Evolutionary conservation across 768 basidiomycete genomes (phyloP).

Genomic region (Goffeauzyma gilvescens): DNA sequence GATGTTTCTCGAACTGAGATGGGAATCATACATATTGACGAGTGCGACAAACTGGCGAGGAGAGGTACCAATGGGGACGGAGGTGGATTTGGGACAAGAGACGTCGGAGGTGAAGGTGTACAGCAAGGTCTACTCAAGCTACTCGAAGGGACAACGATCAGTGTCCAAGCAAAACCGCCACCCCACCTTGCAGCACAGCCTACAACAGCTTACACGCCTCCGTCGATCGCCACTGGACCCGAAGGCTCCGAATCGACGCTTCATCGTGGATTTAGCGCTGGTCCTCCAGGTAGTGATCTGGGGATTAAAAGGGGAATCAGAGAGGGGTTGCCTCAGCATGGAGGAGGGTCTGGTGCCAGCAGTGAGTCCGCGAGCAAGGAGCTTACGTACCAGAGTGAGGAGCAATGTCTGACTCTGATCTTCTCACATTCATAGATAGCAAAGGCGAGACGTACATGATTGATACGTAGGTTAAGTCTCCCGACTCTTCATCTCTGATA

Average conservation of each 20-base stretch:
- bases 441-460: constrained; percentile 30
- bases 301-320: constrained; percentile 25
- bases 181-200: constrained; percentile 6
- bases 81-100: constrained; percentile 36
- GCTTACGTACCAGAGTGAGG: no score
- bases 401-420: not conserved
- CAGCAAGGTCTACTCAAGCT: constrained; percentile 81
- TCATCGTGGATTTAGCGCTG: constrained; percentile 21
- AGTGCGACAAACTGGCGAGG: constrained; percentile 74
- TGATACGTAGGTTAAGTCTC: constrained; percentile 16
- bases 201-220: no score
- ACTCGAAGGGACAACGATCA: constrained; percentile 77
- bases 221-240: no score
- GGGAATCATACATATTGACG: constrained; percentile 92
- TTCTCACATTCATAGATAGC: constrained; percentile 12
- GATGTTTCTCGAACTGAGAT: constrained; percentile 74
- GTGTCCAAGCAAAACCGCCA: constrained; percentile 42
- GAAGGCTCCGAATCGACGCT: constrained; percentile 12
- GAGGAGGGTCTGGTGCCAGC: constrained; percentile 18
- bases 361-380: no score
- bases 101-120: constrained; percentile 90
- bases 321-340: constrained; percentile 28
- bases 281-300: constrained; percentile 16
- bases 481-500: not conserved
- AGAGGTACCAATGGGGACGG: constrained; percentile 37